Conservation (phyloP, 1,284 basidiomycete genomes). For the Marasmius oreades region DNA sequence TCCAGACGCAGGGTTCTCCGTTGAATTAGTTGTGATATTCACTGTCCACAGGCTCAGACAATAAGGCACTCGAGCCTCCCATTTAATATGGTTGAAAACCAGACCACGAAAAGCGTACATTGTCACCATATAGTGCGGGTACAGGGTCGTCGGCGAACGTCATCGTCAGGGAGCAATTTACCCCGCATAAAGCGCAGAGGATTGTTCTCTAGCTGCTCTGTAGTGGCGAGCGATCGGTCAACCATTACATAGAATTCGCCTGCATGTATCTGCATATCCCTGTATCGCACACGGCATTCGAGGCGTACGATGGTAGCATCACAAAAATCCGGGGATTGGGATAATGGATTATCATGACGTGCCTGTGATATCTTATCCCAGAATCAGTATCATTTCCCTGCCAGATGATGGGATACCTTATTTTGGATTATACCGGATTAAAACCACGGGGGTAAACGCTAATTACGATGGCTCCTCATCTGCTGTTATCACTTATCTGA, state of each 20-base stretch:
- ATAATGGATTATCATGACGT: too few species aligned
- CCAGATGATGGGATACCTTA: too few species aligned
- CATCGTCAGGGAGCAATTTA: conserved; percentile 1
- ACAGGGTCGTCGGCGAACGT: neutral
- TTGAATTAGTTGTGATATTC: neutral
- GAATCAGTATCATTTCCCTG: too few species aligned
- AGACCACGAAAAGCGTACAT: conserved; percentile 8
- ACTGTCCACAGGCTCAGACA: conserved; percentile 9
- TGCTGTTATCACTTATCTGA: too few species aligned
- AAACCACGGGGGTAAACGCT: too few species aligned
- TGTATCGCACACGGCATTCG: neutral
- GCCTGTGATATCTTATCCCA: too few species aligned
- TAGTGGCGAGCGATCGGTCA: neutral
- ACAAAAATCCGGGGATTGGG: neutral
- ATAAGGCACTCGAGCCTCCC: neutral
- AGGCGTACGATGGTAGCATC: neutral
- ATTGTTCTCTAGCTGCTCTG: neutral
- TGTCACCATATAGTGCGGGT: conserved; percentile 7
- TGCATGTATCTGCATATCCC: neutral
- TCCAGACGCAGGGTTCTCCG: neutral
- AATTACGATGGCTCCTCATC: too few species aligned
- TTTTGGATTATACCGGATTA: too few species aligned
- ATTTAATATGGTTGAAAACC: conserved; percentile 5
- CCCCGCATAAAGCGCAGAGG: conserved; percentile 3
- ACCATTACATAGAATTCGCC: neutral